Percentiles rank a stretch among this genome's conserved stretches.
These are phyloP conservation scores for Gymnopilus dilepis DNA, from an alignment of 768 basidiomycete genomes.

Conservation along the genomic window DNA sequence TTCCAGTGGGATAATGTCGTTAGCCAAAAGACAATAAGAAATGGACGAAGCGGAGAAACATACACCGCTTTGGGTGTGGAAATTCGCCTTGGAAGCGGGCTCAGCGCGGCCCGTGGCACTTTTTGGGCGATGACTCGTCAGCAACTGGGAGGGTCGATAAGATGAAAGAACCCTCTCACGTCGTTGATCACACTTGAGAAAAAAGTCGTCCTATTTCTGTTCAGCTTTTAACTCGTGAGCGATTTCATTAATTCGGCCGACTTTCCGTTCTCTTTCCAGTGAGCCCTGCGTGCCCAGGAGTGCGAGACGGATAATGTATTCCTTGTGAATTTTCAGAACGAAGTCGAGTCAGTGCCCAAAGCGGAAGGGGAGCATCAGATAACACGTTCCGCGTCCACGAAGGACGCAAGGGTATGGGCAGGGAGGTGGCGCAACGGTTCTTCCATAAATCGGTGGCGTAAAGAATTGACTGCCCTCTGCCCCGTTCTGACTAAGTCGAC, in stretches of 20 bases:
- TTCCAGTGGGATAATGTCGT: slow-evolving; percentile 22
- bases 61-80: slow-evolving; percentile 22
- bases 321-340: background rate
- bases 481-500: background rate
- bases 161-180: slow-evolving; percentile 24
- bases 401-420: background rate
- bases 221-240: slow-evolving; percentile 13
- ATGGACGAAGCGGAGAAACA: slow-evolving; percentile 29
- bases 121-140: slow-evolving; percentile 10
- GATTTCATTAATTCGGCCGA: slow-evolving; percentile 4
- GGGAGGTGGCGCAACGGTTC: slow-evolving; percentile 5
- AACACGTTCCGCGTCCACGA: background rate
- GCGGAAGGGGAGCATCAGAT: slow-evolving; percentile 2
- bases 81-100: slow-evolving; percentile 26
- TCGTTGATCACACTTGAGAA: slow-evolving; percentile 10
- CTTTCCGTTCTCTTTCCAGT: background rate
- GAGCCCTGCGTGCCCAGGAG: background rate
- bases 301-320: background rate
- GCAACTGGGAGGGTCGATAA: slow-evolving; percentile 19
- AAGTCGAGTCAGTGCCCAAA: background rate
- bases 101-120: slow-evolving; percentile 17
- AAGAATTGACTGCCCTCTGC: too few relatives aligned
- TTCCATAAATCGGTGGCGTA: background rate
- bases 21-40: slow-evolving; percentile 34
- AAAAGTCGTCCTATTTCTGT: slow-evolving; percentile 3